Conservation (phyloP, 177 flowering plant species). For the Vitis hybrid region DNA sequence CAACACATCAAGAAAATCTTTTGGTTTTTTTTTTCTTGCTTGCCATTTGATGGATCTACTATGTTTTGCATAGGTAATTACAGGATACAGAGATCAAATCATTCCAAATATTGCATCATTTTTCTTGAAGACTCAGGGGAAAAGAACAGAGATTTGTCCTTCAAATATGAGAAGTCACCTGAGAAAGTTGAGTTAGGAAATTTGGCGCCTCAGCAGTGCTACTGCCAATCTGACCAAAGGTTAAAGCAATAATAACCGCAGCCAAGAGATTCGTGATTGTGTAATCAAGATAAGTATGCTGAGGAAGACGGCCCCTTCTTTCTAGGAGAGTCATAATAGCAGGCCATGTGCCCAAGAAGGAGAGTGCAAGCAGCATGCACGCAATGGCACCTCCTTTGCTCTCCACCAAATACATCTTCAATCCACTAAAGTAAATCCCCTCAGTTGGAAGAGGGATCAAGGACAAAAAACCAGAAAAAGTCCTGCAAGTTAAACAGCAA, state of each 20-base stretch:
- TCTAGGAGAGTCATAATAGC: constrained; percentile 78
- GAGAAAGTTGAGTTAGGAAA: constrained; percentile 69
- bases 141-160: no score
- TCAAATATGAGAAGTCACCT: constrained; percentile 30
- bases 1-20: no score
- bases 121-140: no score
- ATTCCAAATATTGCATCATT: no score
- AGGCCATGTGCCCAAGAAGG: constrained; percentile 93
- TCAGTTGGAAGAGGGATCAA: constrained; percentile 15
- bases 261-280: constrained; percentile 83
- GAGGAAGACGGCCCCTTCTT: constrained; percentile 89
- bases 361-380: constrained; percentile 69
- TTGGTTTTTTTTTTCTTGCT: no score
- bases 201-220: constrained; percentile 54
- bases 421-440: constrained; percentile 14
- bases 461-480: constrained; percentile 11
- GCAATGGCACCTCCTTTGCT: constrained; percentile 87
- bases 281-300: constrained; percentile 91
- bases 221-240: constrained; percentile 77
- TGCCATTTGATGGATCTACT: no score
- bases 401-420: constrained; percentile 80
- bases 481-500: constrained; percentile 19
- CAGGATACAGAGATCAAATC: no score
- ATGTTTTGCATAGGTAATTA: no score
- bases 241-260: constrained; percentile 77